Evolutionary conservation across 345 rosid genomes (phyloP).

Genomic region (Diplotaxis tenuifolia): DNA sequence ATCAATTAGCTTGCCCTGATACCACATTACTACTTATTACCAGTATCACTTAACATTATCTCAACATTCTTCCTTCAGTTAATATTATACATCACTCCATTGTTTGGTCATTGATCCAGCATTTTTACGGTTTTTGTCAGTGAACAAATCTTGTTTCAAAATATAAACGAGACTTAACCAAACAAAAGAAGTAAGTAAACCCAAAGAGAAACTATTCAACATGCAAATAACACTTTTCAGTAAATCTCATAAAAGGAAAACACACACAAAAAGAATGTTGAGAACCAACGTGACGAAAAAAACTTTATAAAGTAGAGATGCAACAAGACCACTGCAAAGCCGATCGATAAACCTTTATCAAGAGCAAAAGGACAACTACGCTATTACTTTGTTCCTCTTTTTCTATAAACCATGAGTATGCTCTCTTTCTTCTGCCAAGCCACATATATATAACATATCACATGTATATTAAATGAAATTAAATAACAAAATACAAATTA

Average conservation of each 20-base stretch:
- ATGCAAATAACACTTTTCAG: not conserved
- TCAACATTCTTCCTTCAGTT: not conserved
- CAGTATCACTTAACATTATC: not conserved
- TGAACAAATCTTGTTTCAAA: not conserved
- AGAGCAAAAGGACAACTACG: not conserved
- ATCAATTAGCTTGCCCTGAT: not conserved
- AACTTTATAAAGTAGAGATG: conserved; percentile 7
- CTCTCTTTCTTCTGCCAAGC: conserved; percentile 23
- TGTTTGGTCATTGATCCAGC: not conserved
- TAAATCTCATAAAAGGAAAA: not conserved
- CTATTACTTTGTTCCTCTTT: conserved; percentile 22
- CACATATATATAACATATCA: conserved; percentile 12
- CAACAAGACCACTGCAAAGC: not conserved
- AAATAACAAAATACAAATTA: conserved; percentile 16
- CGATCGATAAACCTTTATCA: not conserved
- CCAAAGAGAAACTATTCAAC: not conserved
- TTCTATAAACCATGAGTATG: conserved; percentile 24
- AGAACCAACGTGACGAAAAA: conserved; percentile 5
- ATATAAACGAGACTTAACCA: not conserved
- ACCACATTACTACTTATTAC: too few relatives aligned
- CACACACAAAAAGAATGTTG: conserved; percentile 11
- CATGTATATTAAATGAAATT: conserved; percentile 17
- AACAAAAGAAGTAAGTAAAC: not conserved
- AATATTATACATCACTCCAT: not conserved
- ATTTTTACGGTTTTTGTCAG: not conserved